Conservation (phyloP, 2,329 filamentous ascomycete species). For the Fonsecaea monophora region DNA sequence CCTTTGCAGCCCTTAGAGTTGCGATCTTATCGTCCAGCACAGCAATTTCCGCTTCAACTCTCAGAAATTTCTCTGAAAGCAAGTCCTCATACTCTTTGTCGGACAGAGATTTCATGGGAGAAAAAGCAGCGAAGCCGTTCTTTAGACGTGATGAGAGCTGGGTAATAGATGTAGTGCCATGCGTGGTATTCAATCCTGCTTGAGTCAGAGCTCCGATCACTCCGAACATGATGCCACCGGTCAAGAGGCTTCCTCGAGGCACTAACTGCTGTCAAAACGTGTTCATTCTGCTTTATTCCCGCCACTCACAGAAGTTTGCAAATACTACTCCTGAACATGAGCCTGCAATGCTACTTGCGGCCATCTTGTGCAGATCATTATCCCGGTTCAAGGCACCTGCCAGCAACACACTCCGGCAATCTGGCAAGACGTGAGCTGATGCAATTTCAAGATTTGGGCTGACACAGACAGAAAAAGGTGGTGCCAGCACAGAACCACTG, state of each 20-base stretch:
- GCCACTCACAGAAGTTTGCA: constrained; percentile 34
- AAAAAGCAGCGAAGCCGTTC: constrained; percentile 60
- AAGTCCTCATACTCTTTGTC: constrained; percentile 76
- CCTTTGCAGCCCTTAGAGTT: constrained; percentile 40
- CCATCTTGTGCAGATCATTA: constrained; percentile 39
- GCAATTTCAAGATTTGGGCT: background rate
- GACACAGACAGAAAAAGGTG: constrained; percentile 73
- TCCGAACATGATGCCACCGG: constrained; percentile 34
- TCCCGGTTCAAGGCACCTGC: constrained; percentile 31
- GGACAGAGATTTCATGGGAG: constrained; percentile 71
- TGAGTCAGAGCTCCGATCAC: constrained; percentile 31
- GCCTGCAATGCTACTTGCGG: constrained; percentile 37
- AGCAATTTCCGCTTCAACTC: constrained; percentile 77
- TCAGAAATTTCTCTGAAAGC: constrained; percentile 73
- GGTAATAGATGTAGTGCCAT: constrained; percentile 45
- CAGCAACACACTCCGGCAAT: constrained; percentile 28
- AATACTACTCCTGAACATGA: constrained; percentile 34
- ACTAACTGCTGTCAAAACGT: constrained; percentile 23
- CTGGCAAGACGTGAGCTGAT: constrained; percentile 8
- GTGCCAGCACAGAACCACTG: constrained; percentile 83
- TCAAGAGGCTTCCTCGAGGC: constrained; percentile 29
- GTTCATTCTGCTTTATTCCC: background rate
- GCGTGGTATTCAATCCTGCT: constrained; percentile 43
- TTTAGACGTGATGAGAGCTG: constrained; percentile 16
- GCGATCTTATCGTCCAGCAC: constrained; percentile 78